These are phyloP conservation scores for Quercus dentata DNA, from an alignment of 306 rosid genomes.

Conservation along the genomic window DNA sequence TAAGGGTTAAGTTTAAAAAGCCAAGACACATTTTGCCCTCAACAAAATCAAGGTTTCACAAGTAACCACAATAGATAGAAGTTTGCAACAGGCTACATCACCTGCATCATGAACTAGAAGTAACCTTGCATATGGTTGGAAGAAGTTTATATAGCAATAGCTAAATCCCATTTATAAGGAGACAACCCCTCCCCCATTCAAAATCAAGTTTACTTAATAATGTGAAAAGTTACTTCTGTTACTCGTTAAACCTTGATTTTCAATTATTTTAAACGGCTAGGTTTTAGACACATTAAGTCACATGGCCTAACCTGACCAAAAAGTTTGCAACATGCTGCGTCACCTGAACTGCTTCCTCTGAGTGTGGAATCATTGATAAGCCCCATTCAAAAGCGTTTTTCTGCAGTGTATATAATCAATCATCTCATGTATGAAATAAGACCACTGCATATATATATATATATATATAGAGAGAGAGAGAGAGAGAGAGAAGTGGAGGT, in stretches of 20 bases:
- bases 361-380: slow-evolving; percentile 54
- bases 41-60: too few relatives aligned
- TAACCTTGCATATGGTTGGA: background rate
- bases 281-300: background rate
- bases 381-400: slow-evolving; percentile 97
- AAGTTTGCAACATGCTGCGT: slow-evolving; percentile 69
- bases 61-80: too few relatives aligned
- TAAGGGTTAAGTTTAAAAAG: too few relatives aligned
- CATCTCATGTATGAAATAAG: background rate
- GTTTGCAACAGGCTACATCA: too few relatives aligned
- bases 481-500: background rate
- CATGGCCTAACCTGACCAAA: slow-evolving; percentile 77
- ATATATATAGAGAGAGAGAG: background rate
- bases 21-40: too few relatives aligned
- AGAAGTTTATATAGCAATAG: background rate
- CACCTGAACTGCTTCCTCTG: slow-evolving; percentile 77
- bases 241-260: too few relatives aligned
- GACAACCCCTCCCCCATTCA: background rate
- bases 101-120: too few relatives aligned
- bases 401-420: slow-evolving; percentile 27
- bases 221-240: too few relatives aligned
- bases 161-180: background rate
- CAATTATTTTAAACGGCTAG: too few relatives aligned
- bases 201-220: too few relatives aligned
- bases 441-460: too few relatives aligned